Evolutionary conservation across 192 early-diverging fungal species (phyloP), one percentile per base, ranked within the genome.

Genomic region (Dispira simplex): DNA sequence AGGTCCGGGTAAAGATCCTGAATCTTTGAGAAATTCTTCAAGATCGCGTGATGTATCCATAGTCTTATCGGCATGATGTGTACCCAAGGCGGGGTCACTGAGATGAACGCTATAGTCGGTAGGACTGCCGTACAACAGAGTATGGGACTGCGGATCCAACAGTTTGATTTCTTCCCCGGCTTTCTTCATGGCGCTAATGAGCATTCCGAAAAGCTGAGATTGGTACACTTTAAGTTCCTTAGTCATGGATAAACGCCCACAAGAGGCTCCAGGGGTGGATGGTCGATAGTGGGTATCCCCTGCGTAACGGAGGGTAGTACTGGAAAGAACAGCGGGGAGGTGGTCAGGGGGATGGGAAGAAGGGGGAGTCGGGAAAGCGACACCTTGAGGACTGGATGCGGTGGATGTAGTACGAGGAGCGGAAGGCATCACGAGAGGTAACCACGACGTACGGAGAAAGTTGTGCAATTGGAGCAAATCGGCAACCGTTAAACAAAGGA

Each of bases 131-230:
- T 44, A 27, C 2, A 60, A 44, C 14, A 60, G 13, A 44, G 58
- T 43, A 21, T 60, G 58, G 58, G 27, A 14, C 32, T 60, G 58
- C 3, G 26, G 14, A 21, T 18, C 12, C 8, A 60, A 8, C 10
- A 14, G 10, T 5, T 60, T 11, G 13, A 60, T 27, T 13, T 60
- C 32, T 10, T 27, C 39, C 43, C 32, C 43, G 8, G 58, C 58
- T 43, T 60, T 60, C 3, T 44, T 27, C 58, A 60, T 60, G 58
- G 32, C n/a, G 12, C 58, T 44, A 44, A 60, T 60, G 13, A 60
- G 39, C 32, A 60, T 60, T 12, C 58, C 58, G 12, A 60, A 44
- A 16, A 60, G 58, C 13, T 27, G 32, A 32, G 58, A 60, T 44
- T 60, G 58, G 58, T 60, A 60, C 2, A 60, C 58, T 43, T 44